Base-by-base conservation (phyloP, 495 filamentous ascomycete genomes). In the Tuber calosporum region DNA sequence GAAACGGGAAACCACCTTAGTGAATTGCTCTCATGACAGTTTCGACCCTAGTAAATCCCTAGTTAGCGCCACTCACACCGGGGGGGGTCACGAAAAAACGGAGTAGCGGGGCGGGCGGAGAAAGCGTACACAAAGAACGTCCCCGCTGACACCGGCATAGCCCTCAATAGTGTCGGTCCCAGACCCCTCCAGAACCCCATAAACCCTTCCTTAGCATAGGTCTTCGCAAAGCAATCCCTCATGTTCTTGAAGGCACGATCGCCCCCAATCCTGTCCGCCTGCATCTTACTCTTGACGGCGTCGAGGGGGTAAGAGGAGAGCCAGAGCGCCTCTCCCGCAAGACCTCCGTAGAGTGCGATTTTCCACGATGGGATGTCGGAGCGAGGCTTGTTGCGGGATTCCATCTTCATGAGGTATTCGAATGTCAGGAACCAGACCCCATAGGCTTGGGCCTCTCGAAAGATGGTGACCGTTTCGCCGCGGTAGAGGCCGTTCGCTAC, bases 201-300 rank as follows among this genome's bases (percentile, higher is more conserved):
- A 75, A 88, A 74, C 6, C 95, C 95, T 83, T 97, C 93, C 36
- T 83, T 84, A 68, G 87, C 84, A 84, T 87, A 96, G 37, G 90
- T 93, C 88, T 97, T 90, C 77, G 84, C 85, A 83, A 97, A 96
- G 84, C 92, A 95, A 83, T 97, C 93, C 66, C 89, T 87, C 93
- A 97, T 97, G 71, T 83, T 90, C 85, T 84, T 88, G 83, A 91
- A 98, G 80, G 86, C 85, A 87, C 87, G 88, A 72, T 87, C 83
- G 39, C 71, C 66, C 1, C 86, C 86, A 81, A 97, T 93, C 34
- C 92, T 94, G 85, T 99, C 95, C 75, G 89, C 96, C 87, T 99
- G 95, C 94, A 98, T 96, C 88, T 96, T 97, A 83, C 92, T 96
- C 91, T 99, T 99, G 82, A 99, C 84, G 39, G 98, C 95, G 83